Base-by-base conservation (phyloP, 2,329 filamentous ascomycete genomes). In the Fonsecaea monophora region DNA sequence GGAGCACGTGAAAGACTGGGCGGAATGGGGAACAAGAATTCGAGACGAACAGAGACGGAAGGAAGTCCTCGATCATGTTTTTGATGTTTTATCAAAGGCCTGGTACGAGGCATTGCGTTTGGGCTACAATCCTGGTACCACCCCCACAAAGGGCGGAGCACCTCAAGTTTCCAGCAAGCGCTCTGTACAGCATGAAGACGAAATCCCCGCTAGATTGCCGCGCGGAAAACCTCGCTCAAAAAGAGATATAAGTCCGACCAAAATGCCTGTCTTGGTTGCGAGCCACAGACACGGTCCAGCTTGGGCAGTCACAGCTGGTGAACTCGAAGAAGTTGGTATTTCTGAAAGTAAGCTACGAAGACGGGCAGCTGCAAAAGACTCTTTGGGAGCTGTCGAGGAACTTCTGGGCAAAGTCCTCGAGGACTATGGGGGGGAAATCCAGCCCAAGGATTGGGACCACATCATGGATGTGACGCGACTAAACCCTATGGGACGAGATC, bases 71-170 rank as follows among this genome's bases (percentile, higher is more conserved):
- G 66, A 70, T 37, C 62, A 50, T 18, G 70, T 68, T 10, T 69
- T 67, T 40, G 65, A 65, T 2, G 68, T 66, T 15, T 64, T 71
- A 58, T 60, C 68, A 32, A 66, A 68, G 6, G 67, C 67, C 3
- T 73, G 71, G 71, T 67, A 60, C 35, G 70, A 70, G 64, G 68
- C 68, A 18, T 48, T 70, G 21, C 66, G 68, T 15, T n/a, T 68
- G 32, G 68, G 63, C 13, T 68, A 66, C 53, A 58, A 56, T 45
- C 38, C 66, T 15, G 64, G 62, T 32, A 30, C 21, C 10, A 10
- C 30, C 25, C 13, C 4, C 12, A n/a, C 37, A 21, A 34, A 60
- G 21, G 6, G n/a, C 9, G 40, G 18, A 8, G 32, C 59, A 30
- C 35, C 45, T 21, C 42, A 45, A n/a, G 53, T 21, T 9, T 30